Evolutionary conservation across 306 rosid species (phyloP).

Genomic region (Bauhinia variegata): DNA sequence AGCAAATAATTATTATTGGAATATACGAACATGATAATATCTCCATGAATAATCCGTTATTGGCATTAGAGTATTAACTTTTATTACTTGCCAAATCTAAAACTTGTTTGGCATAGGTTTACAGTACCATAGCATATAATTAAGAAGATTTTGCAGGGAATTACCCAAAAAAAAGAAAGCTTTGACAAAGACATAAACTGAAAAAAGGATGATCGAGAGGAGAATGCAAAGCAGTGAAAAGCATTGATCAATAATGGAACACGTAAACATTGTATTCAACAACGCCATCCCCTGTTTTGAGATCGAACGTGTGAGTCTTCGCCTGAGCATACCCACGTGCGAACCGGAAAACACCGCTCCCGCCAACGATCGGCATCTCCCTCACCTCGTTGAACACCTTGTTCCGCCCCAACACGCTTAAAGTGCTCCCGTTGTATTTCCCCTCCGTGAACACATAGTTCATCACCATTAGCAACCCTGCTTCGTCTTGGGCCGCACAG

Average conservation of each 20-base stretch:
- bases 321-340: slow-evolving; percentile 45
- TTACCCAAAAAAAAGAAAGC: too few relatives aligned
- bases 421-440: slow-evolving; percentile 45
- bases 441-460: slow-evolving; percentile 42
- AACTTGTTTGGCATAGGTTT: too few relatives aligned
- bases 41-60: too few relatives aligned
- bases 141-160: too few relatives aligned
- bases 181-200: too few relatives aligned
- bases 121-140: too few relatives aligned
- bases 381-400: slow-evolving; percentile 25
- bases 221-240: neutral
- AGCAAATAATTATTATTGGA: too few relatives aligned
- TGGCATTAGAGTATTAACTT: too few relatives aligned
- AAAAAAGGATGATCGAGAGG: too few relatives aligned
- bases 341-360: slow-evolving; percentile 43
- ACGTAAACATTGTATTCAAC: slow-evolving; percentile 44
- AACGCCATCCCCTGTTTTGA: slow-evolving; percentile 26
- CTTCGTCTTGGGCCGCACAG: slow-evolving; percentile 34
- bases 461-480: slow-evolving; percentile 32
- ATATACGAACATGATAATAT: too few relatives aligned
- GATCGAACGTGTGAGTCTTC: slow-evolving; percentile 23
- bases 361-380: slow-evolving; percentile 51
- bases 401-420: slow-evolving; percentile 49
- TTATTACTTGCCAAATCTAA: too few relatives aligned
- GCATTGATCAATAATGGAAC: slow-evolving; percentile 25